Evolutionary conservation across 1,284 basidiomycete genomes (phyloP).

Genomic region (Melanopsichium pennsylvanicum): DNA sequence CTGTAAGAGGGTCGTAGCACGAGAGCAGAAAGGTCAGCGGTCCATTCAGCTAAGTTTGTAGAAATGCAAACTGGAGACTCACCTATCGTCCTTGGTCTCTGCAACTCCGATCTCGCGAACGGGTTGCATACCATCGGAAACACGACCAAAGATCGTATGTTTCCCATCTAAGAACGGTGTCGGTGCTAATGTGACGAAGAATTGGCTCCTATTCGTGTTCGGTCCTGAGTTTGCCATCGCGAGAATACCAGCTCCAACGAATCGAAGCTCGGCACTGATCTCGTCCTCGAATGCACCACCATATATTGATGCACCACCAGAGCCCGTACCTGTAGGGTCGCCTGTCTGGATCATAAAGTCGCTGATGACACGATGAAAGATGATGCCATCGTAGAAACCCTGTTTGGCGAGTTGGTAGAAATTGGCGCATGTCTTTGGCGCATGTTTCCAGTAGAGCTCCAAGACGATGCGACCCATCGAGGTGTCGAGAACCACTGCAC

Average conservation of each 20-base stretch:
- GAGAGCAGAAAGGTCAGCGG: background rate
- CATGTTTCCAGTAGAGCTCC: slow-evolving; percentile 62
- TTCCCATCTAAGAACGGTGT: slow-evolving; percentile 84
- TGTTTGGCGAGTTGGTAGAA: slow-evolving; percentile 60
- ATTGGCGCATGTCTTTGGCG: slow-evolving; percentile 58
- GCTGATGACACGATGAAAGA: slow-evolving; percentile 97
- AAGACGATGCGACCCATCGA: slow-evolving; percentile 56
- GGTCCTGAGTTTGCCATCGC: slow-evolving; percentile 98
- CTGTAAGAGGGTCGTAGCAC: background rate
- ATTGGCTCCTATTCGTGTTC: slow-evolving; percentile 92
- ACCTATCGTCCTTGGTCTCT: slow-evolving; percentile 44
- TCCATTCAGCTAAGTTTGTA: background rate
- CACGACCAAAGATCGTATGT: slow-evolving; percentile 72
- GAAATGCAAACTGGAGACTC: background rate
- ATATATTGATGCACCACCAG: slow-evolving; percentile 76
- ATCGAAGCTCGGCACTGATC: slow-evolving; percentile 80
- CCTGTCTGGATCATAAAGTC: slow-evolving; percentile 99
- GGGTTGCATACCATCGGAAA: slow-evolving; percentile 70
- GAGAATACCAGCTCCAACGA: slow-evolving; percentile 92
- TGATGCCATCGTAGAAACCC: slow-evolving; percentile 69
- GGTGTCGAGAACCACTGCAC: slow-evolving; percentile 56
- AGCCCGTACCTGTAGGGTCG: slow-evolving; percentile 94
- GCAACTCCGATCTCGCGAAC: slow-evolving; percentile 64
- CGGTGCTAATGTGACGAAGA: slow-evolving; percentile 96
- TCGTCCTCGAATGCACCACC: slow-evolving; percentile 86